Percentiles rank a stretch among this genome's conserved stretches.
These are phyloP conservation scores for Eucalyptus marginata DNA, from an alignment of 345 rosid species.

Conservation along the genomic window DNA sequence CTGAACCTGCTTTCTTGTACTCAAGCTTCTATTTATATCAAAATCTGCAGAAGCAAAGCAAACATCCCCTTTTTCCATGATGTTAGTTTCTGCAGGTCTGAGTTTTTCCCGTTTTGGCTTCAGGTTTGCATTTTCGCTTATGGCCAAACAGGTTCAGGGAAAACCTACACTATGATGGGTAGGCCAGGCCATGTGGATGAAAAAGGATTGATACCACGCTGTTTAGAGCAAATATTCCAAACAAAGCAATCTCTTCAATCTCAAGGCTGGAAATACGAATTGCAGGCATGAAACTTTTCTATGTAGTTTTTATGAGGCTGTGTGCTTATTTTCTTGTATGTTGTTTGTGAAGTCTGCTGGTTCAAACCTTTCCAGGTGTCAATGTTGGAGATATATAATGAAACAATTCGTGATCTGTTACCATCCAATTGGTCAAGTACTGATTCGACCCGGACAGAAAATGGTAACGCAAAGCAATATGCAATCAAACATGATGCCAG, in stretches of 20 bases:
- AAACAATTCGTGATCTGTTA: constrained; percentile 79
- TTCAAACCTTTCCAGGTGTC: constrained; percentile 52
- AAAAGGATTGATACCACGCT: constrained; percentile 84
- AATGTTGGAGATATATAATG: constrained; percentile 96
- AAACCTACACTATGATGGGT: constrained; percentile 99
- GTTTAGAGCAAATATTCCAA: constrained; percentile 87
- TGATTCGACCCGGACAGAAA: constrained; percentile 43
- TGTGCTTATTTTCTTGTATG: not conserved
- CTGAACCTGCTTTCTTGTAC: not conserved
- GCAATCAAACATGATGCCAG: constrained; percentile 65
- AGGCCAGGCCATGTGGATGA: constrained; percentile 56
- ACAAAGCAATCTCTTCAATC: constrained; percentile 72
- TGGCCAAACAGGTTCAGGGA: constrained; percentile 98
- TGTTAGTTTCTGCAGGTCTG: not conserved
- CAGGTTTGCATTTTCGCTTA: constrained; percentile 98
- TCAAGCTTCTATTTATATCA: not conserved
- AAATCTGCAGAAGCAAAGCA: not conserved
- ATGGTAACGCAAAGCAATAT: constrained; percentile 43
- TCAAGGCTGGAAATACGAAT: constrained; percentile 94
- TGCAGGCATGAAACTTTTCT: constrained; percentile 48
- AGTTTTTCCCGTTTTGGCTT: not conserved
- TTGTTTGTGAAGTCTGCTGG: not conserved
- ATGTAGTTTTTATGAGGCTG: not conserved
- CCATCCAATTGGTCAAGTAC: constrained; percentile 27
- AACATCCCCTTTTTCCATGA: not conserved